A percentile compares a stretch with the other conserved stretches of the same genome.
Conservation (phyloP, 805 yeast genomes). For the Zygotorulaspora sp. region DNA sequence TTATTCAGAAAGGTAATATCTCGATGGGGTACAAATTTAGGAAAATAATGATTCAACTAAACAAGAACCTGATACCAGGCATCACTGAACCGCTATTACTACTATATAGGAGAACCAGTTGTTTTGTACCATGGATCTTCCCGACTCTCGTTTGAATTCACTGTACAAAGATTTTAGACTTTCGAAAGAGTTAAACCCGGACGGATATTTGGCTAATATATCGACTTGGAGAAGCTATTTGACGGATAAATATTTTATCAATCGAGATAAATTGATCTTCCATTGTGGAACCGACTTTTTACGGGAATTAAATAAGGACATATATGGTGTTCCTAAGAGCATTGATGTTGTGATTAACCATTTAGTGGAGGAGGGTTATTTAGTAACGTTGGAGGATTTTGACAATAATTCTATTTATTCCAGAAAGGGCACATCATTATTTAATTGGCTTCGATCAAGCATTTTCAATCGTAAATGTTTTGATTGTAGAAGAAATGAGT, state of each 20-base stretch:
- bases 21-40: too few relatives aligned
- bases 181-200: constrained; percentile 37
- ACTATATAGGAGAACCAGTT: too few relatives aligned
- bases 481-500: constrained; percentile 17
- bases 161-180: constrained; percentile 39
- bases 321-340: constrained; percentile 36
- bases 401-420: constrained; percentile 12
- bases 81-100: too few relatives aligned
- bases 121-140: constrained; percentile 22
- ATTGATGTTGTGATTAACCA: constrained; percentile 36
- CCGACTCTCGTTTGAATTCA: constrained; percentile 37
- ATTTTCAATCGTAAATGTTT: constrained; percentile 3
- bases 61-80: background rate
- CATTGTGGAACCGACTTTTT: constrained; percentile 29
- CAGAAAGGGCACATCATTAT: constrained; percentile 2
- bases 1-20: too few relatives aligned
- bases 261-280: constrained; percentile 18
- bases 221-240: constrained; percentile 37
- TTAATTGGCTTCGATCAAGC: constrained; percentile 18
- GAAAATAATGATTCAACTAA: too few relatives aligned
- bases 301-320: constrained; percentile 25
- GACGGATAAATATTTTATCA: constrained; percentile 7
- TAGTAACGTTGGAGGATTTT: constrained; percentile 30
- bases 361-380: constrained; percentile 28
- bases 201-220: constrained; percentile 41